phyloP scores from a whole-genome alignment of 306 rosid species.

The Vicia faba region DNA sequence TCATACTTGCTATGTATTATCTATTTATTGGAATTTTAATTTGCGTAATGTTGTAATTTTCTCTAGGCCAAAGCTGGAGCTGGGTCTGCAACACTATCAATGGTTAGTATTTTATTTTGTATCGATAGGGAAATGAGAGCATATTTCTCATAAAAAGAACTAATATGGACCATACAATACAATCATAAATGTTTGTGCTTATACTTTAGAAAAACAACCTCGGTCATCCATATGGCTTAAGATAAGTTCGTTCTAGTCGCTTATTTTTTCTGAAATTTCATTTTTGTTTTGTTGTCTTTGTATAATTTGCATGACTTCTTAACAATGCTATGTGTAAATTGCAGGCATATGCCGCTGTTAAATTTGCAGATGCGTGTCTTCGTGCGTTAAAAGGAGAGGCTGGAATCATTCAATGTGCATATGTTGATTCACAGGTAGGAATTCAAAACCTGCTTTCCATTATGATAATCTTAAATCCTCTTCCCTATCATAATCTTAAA shows the following conservation, averaged over 20 bases:
- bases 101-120: slow-evolving; percentile 39
- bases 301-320: slow-evolving; percentile 23
- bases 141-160: neutral
- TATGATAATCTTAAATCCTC: slow-evolving; percentile 3
- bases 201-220: neutral
- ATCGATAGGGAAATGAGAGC: neutral
- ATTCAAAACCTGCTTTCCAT: slow-evolving; percentile 1
- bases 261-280: neutral
- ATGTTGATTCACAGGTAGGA: slow-evolving; percentile 77
- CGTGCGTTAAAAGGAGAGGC: slow-evolving; percentile 77
- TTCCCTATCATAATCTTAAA: neutral
- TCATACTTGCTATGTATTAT: slow-evolving; percentile 8
- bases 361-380: slow-evolving; percentile 86
- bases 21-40: slow-evolving; percentile 22
- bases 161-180: neutral
- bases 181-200: neutral
- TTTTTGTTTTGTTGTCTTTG: slow-evolving; percentile 1
- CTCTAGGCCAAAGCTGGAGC: slow-evolving; percentile 89
- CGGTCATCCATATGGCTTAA: neutral
- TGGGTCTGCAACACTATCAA: slow-evolving; percentile 63
- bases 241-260: neutral
- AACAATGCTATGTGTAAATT: slow-evolving; percentile 29
- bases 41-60: slow-evolving; percentile 22
- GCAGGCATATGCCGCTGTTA: slow-evolving; percentile 95
- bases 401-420: slow-evolving; percentile 72